These are phyloP conservation scores for Tylopilus subfusipes DNA, from an alignment of 768 basidiomycete species.

Conservation along the genomic window DNA sequence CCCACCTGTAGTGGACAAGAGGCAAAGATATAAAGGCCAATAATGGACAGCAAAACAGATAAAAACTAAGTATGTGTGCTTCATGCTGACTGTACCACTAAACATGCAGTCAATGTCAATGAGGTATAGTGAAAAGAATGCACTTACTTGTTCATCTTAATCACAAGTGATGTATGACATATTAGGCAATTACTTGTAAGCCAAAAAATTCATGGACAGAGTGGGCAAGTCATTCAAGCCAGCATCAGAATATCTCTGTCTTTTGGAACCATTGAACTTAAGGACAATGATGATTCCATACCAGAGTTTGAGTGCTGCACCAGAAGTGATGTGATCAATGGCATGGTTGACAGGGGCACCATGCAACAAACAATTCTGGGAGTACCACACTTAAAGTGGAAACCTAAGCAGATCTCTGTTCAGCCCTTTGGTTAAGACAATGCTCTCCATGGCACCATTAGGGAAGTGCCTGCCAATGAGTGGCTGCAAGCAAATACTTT, in stretches of 20 bases:
- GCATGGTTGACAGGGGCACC: constrained; percentile 69
- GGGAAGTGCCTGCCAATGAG: constrained; percentile 59
- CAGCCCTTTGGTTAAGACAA: constrained; percentile 78
- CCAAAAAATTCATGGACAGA: constrained; percentile 81
- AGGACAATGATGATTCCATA: constrained; percentile 77
- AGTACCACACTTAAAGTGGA: constrained; percentile 81
- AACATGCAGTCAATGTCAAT: constrained; percentile 1
- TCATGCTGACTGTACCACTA: constrained; percentile 5
- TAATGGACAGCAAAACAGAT: constrained; percentile 16
- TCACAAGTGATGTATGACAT: constrained; percentile 28
- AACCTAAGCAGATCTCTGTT: constrained; percentile 81
- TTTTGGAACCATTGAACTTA: constrained; percentile 80
- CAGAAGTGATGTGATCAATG: constrained; percentile 80
- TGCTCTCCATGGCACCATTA: constrained; percentile 54
- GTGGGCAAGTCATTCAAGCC: constrained; percentile 82
- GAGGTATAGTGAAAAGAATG: too few species aligned
- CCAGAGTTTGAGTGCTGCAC: constrained; percentile 74
- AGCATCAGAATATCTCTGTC: constrained; percentile 84
- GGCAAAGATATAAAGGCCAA: constrained; percentile 24
- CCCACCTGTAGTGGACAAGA: too few species aligned
- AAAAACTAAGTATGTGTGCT: constrained; percentile 2
- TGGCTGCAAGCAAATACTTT: constrained; percentile 71
- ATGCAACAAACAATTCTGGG: constrained; percentile 56
- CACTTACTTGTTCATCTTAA: constrained; percentile 24
- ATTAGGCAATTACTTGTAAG: constrained; percentile 55